Evolutionary conservation across 129 eudicot genomes (phyloP).

Genomic region (Tagetes patula): DNA sequence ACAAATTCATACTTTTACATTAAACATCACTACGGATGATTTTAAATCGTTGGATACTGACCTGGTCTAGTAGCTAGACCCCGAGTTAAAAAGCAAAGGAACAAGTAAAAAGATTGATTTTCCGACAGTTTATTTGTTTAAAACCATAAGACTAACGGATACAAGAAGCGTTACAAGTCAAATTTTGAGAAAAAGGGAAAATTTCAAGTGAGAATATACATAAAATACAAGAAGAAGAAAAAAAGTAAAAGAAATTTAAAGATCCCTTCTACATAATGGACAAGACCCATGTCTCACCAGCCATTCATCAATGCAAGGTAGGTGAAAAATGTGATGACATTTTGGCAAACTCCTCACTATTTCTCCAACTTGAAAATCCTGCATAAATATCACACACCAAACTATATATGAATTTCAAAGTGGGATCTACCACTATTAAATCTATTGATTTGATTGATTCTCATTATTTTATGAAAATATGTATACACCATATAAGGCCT

Average conservation of each 20-base stretch:
- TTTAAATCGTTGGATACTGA: background rate
- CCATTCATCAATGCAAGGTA: slow-evolving; percentile 97
- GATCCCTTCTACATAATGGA: slow-evolving; percentile 88
- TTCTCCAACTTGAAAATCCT: slow-evolving; percentile 93
- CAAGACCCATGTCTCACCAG: slow-evolving; percentile 92
- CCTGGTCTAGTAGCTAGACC: background rate
- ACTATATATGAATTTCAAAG: slow-evolving; percentile 12
- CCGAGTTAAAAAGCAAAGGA: background rate
- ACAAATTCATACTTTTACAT: background rate
- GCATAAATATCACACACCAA: slow-evolving; percentile 16
- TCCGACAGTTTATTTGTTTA: slow-evolving; percentile 8
- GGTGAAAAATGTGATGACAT: slow-evolving; percentile 95
- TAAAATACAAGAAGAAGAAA: background rate
- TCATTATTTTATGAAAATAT: too few species aligned
- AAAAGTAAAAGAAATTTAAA: slow-evolving; percentile 26
- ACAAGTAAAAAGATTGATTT: background rate
- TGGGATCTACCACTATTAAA: slow-evolving; percentile 12
- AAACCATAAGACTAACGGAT: slow-evolving; percentile 19
- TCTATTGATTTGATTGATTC: too few species aligned
- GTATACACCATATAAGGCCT: too few species aligned
- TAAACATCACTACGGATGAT: background rate
- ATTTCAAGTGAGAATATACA: slow-evolving; percentile 41
- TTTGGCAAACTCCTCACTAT: slow-evolving; percentile 86
- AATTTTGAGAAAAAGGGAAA: slow-evolving; percentile 22
- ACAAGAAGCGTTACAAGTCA: slow-evolving; percentile 19